Evolutionary conservation across 441 rosid species (phyloP).

Genomic region (Adansonia rubrostipa): DNA sequence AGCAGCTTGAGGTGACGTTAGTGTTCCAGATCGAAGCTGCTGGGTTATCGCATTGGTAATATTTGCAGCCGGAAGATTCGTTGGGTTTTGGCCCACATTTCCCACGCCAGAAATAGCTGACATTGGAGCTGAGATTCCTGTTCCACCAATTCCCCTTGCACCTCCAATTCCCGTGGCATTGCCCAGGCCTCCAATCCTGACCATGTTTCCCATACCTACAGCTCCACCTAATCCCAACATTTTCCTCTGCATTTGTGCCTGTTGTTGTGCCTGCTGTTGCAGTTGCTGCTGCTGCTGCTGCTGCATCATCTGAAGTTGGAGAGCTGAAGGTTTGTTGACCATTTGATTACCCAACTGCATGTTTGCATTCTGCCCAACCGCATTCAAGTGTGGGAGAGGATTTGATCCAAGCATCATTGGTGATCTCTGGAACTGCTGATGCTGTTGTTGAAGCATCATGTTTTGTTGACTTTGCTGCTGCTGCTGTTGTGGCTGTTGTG

Average conservation of each 20-base stretch:
- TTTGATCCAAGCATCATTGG: constrained; percentile 66
- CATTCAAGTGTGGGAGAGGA: constrained; percentile 63
- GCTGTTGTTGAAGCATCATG: constrained; percentile 71
- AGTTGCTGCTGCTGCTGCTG: not conserved
- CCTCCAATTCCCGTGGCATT: constrained; percentile 68
- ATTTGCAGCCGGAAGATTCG: constrained; percentile 63
- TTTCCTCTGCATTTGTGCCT: constrained; percentile 67
- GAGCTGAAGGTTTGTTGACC: constrained; percentile 68
- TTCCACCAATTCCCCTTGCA: constrained; percentile 72
- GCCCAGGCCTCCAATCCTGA: constrained; percentile 62
- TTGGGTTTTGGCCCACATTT: constrained; percentile 65
- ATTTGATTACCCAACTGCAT: constrained; percentile 79
- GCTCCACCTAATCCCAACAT: constrained; percentile 72
- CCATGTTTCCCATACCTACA: constrained; percentile 70
- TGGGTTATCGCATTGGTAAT: constrained; percentile 60
- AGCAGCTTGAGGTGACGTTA: constrained; percentile 44
- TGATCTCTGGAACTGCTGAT: constrained; percentile 75
- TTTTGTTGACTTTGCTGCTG: constrained; percentile 57
- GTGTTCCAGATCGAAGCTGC: constrained; percentile 60
- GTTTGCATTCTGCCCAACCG: constrained; percentile 70
- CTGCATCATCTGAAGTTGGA: constrained; percentile 76
- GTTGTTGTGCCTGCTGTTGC: constrained; percentile 24
- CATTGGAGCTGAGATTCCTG: constrained; percentile 82
- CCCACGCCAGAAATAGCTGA: constrained; percentile 57
- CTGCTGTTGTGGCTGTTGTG: constrained; percentile 40